Evolutionary conservation across 495 filamentous ascomycete genomes (phyloP), one percentile per base, ranked within the genome.

Genomic region (Aspergillus haitiensis): DNA sequence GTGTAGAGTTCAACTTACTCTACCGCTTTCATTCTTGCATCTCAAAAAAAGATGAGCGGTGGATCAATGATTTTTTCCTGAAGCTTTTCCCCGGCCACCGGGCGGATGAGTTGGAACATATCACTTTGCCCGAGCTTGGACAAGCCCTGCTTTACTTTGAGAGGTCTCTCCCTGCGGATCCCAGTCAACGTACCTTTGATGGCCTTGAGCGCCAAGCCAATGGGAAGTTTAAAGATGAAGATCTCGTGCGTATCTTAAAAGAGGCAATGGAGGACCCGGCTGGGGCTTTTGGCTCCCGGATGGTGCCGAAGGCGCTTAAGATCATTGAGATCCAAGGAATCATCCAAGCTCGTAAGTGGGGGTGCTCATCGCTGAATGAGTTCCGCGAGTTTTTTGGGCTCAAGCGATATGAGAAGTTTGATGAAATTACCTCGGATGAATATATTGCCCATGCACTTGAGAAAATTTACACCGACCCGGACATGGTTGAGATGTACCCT

Each of bases 1-100:
- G 37, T 40, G 55, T 84, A 13, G 87, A 90, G 68, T 90, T 89
- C 73, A 88, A 88, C 64, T 69, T 90, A 32, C 80, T 86, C 31
- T 90, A 90, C 63, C 82, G 87, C 55, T 90, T 86, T 81, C 87
- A 90, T 68, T 84, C 86, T 11, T 73, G 80, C 15, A 78, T 87
- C 21, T 84, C 82, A 33, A 70, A 81, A 36, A 72, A 76, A 2
- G 87, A 90, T 62, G 86, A 86, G 64, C 75, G 79, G 61, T 89
- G 86, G 85, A 87, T 83, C 9, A 73, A 84, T 59, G 67, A 81
- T 6, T 67, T 87, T 27, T 86, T 80, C 64, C 67, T 75, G 9
- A 68, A 75, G 10, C 67, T 79, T 10, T 80, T 84, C 60, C 21
- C 21, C 21, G 78, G 76, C 0, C 6, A 10, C 7, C 37, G 16